These are phyloP conservation scores for Quercus robur DNA, from an alignment of 306 rosid genomes.

Conservation along the genomic window DNA sequence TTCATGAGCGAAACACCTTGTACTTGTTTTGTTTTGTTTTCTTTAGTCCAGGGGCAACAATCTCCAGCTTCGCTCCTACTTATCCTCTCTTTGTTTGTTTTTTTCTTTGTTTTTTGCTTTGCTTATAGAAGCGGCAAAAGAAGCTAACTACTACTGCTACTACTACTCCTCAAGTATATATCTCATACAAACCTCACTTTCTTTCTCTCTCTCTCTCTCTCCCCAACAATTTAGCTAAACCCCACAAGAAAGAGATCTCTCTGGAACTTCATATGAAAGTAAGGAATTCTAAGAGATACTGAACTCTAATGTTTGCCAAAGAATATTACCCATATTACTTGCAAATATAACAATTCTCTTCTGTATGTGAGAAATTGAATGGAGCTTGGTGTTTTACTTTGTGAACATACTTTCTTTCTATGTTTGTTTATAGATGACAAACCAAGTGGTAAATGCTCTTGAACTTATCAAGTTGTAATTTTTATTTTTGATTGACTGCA, in stretches of 20 bases:
- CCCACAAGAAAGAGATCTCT: constrained; percentile 66
- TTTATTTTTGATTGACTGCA: constrained; percentile 18
- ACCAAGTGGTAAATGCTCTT: constrained; percentile 20
- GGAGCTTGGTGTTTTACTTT: not conserved
- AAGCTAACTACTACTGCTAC: no score
- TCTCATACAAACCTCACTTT: constrained; percentile 28
- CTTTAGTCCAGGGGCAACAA: not conserved
- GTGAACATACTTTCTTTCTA: not conserved
- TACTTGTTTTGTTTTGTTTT: no score
- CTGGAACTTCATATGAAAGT: constrained; percentile 29
- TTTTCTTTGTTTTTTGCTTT: constrained; percentile 28
- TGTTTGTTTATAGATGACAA: not conserved
- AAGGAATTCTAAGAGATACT: no score
- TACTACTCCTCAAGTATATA: not conserved
- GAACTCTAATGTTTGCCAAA: not conserved
- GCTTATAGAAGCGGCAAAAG: constrained; percentile 67
- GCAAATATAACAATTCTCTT: not conserved
- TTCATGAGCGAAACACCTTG: no score
- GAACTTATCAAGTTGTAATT: constrained; percentile 20
- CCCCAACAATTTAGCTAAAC: constrained; percentile 43
- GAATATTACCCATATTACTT: no score
- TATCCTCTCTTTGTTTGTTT: constrained; percentile 4
- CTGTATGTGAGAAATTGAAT: no score
- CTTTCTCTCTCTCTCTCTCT: not conserved
- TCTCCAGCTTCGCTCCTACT: constrained; percentile 28